Evolutionary conservation across 2,329 filamentous ascomycete genomes (phyloP).

Genomic region (Sporothrix curviconia): DNA sequence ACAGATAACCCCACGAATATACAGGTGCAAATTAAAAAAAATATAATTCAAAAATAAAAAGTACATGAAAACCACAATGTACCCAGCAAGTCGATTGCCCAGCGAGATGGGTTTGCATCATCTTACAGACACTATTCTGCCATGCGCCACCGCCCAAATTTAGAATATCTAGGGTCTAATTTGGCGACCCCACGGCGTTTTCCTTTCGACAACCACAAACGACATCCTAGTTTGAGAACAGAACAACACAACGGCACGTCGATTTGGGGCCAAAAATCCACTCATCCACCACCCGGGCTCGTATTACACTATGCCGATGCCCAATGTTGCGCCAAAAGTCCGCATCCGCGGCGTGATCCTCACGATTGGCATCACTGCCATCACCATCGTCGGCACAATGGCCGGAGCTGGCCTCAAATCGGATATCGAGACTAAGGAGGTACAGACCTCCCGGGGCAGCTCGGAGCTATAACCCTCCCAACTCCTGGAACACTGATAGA

Average conservation of each 20-base stretch:
- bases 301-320: not conserved
- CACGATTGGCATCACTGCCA: constrained; percentile 24
- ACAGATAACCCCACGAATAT: too few relatives aligned
- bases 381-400: constrained; percentile 26
- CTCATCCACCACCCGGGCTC: too few relatives aligned
- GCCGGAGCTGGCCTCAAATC: constrained; percentile 31
- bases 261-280: too few relatives aligned
- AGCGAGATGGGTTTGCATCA: too few relatives aligned
- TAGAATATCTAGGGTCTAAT: constrained; percentile 5
- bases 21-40: too few relatives aligned
- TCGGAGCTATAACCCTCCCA: too few relatives aligned
- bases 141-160: constrained; percentile 15
- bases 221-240: too few relatives aligned
- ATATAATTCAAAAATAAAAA: too few relatives aligned
- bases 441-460: not conserved
- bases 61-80: too few relatives aligned
- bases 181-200: constrained; percentile 1
- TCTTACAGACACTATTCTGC: too few relatives aligned
- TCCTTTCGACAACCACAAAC: not conserved
- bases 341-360: constrained; percentile 20
- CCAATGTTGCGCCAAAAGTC: constrained; percentile 2
- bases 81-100: too few relatives aligned
- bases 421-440: constrained; percentile 21
- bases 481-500: too few relatives aligned
- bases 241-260: not conserved